Evolutionary conservation across 495 filamentous ascomycete species (phyloP), one percentile per base, ranked within the genome.

Genomic region (Xylaria nigripes): DNA sequence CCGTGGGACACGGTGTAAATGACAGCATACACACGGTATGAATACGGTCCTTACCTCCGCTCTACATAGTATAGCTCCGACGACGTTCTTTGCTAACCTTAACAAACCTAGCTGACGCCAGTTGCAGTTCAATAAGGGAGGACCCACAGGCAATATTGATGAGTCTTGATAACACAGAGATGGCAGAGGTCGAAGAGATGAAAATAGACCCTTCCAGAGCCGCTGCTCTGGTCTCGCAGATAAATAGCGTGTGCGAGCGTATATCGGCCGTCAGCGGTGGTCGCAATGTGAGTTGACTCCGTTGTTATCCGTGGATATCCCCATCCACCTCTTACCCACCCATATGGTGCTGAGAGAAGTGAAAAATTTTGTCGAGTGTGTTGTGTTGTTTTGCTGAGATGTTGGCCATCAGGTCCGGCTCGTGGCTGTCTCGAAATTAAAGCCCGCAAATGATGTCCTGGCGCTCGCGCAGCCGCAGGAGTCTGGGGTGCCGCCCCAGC

Each of bases 381-480:
- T 4, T 4, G 5, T 10, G 27, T 30, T 30, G 27, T 36, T 2
- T 2, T 9, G 30, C 54, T 42, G 23, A 46, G 24, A 30, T 49
- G 3, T 15, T 50, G 45, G 22, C n/a, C n/a, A 30, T 10, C 48
- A 87, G 86, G 79, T 94, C 50, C 86, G 93, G 18, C 76, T 97
- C 22, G 86, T 98, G 22, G 90, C 90, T 29, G 91, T 98, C 48
- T 95, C 90, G 16, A 98, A 98, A 68, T 77, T 93, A 59, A 95
- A 96, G 68, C 90, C 93, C 10, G 87, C 83, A 48, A 82, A 85
- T 50, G 94, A 97, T 71, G 83, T 96, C 63, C 76, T 95, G 40
- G 83, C 88, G 46, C 78, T 98, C 2, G 21, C 41, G 22, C 85
- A 94, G 73, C 72, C 81, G 54, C 36, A 41, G 6, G 23, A 43